These are phyloP conservation scores for Telopea speciosissima DNA, from an alignment of 177 flowering plant genomes.

Conservation along the genomic window DNA sequence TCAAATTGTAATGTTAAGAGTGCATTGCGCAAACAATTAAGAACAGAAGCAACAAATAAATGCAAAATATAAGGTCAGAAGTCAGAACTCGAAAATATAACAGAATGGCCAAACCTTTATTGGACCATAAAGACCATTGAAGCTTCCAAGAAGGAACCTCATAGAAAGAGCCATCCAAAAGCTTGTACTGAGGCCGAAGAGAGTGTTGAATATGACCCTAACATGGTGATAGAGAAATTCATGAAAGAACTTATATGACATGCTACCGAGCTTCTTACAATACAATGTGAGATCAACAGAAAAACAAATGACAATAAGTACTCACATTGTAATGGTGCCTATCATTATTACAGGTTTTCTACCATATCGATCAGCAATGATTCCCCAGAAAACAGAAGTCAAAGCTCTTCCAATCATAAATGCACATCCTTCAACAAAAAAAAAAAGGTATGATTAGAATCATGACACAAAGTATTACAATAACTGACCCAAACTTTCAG, in stretches of 20 bases:
- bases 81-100: background rate
- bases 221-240: background rate
- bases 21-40: background rate
- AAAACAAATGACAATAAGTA: background rate
- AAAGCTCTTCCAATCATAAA: constrained; percentile 66
- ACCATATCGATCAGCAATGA: constrained; percentile 59
- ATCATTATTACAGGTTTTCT: constrained; percentile 55
- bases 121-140: constrained; percentile 49
- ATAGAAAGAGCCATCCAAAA: constrained; percentile 48
- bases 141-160: constrained; percentile 50
- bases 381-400: constrained; percentile 66
- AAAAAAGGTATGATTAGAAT: background rate
- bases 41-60: background rate
- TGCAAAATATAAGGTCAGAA: background rate
- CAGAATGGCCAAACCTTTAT: constrained; percentile 26
- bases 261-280: background rate
- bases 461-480: background rate
- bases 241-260: background rate
- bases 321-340: constrained; percentile 50
- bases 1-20: background rate
- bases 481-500: background rate
- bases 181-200: constrained; percentile 48
- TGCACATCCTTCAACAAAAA: constrained; percentile 37
- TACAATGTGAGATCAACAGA: background rate
- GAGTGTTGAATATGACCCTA: constrained; percentile 34